Percentiles rank a stretch among this genome's conserved stretches.
Conservation (phyloP, 1,139 yeast genomes). For the Protomyces arabidopsidicola region DNA sequence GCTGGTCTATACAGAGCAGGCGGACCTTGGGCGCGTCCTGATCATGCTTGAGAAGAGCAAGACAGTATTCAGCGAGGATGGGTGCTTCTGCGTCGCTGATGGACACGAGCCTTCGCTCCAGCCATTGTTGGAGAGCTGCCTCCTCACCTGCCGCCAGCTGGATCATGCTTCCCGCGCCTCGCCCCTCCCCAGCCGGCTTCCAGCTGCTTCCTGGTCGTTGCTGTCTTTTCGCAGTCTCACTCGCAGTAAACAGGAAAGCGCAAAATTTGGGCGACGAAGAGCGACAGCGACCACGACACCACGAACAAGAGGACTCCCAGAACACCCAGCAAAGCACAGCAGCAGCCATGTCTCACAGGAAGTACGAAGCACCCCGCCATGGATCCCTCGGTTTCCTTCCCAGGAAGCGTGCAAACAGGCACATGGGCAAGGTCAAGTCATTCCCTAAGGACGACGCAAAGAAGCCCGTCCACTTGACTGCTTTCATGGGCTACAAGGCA, state of each 20-base stretch:
- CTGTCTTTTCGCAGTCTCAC: neutral
- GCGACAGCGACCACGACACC: neutral
- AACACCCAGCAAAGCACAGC: neutral
- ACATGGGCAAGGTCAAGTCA: conserved; percentile 98
- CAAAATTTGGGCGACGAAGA: neutral
- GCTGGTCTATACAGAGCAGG: conserved; percentile 40
- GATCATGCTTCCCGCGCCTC: neutral
- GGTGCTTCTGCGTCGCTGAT: conserved; percentile 46
- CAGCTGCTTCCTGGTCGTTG: neutral
- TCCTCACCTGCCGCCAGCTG: conserved; percentile 25
- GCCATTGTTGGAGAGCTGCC: conserved; percentile 41
- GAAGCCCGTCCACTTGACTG: conserved; percentile 98
- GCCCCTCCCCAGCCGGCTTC: neutral
- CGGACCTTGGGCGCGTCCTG: conserved; percentile 39
- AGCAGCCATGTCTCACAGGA: conserved; percentile 89
- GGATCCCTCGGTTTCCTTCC: conserved; percentile 93
- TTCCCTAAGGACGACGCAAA: conserved; percentile 99
- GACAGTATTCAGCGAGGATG: conserved; percentile 46
- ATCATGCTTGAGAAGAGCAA: conserved; percentile 45
- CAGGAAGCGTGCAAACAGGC: conserved; percentile 82
- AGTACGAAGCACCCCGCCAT: conserved; percentile 99
- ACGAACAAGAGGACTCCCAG: no score
- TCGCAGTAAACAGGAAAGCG: neutral
- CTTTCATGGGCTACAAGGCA: conserved; percentile 98
- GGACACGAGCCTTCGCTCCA: conserved; percentile 34